Evolutionary conservation across 2,329 filamentous ascomycete species (phyloP).

Genomic region (Botrytis aclada): DNA sequence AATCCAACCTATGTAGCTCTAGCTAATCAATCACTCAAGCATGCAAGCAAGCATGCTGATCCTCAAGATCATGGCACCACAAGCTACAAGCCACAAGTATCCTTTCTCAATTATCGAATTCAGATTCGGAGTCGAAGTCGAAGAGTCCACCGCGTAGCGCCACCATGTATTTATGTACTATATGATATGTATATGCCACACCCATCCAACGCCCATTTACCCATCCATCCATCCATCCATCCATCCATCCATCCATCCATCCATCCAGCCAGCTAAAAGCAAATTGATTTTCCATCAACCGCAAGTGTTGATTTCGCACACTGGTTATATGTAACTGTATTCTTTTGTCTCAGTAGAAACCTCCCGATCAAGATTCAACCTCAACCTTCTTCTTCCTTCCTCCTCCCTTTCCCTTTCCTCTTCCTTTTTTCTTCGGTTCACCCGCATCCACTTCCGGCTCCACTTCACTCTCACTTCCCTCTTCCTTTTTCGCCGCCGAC

Average conservation of each 20-base stretch:
- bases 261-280: constrained; percentile 7
- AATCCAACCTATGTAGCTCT: neutral
- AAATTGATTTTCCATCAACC: neutral
- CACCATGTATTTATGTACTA: neutral
- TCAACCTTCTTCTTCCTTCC: constrained; percentile 4
- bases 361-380: neutral
- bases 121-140: neutral
- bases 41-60: neutral
- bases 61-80: neutral
- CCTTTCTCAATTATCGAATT: neutral
- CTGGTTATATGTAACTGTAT: neutral
- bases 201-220: neutral
- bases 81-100: neutral
- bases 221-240: neutral
- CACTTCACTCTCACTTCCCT: neutral
- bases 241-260: too few relatives aligned
- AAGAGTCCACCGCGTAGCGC: neutral
- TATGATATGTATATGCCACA: neutral
- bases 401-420: neutral
- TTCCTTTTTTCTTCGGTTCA: neutral
- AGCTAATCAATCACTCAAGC: neutral
- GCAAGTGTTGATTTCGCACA: neutral
- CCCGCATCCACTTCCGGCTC: neutral
- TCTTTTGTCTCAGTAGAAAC: neutral
- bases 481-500: constrained; percentile 6